Percentiles rank a stretch among this genome's conserved stretches.
phyloP scores from a whole-genome alignment of 192 early-diverging fungal species.

The Backusella psychrophila region DNA sequence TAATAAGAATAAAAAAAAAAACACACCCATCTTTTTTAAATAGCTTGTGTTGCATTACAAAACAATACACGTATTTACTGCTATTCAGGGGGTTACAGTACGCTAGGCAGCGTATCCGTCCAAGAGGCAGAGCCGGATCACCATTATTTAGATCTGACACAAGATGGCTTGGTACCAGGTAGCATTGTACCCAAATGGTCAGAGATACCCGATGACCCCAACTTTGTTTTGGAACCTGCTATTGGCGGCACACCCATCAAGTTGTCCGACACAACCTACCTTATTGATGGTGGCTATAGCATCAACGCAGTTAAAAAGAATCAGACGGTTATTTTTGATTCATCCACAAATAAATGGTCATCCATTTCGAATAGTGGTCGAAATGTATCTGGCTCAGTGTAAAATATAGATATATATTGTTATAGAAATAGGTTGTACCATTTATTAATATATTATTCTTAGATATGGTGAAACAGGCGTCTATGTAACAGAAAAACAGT shows the following conservation, averaged over 20 bases:
- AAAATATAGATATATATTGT: background rate
- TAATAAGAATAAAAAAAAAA: background rate
- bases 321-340: background rate
- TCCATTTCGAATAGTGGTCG: background rate
- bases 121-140: background rate
- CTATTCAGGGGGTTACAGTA: background rate
- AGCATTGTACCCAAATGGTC: background rate
- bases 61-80: slow-evolving; percentile 1
- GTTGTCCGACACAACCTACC: background rate
- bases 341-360: background rate
- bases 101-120: background rate
- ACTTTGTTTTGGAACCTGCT: background rate
- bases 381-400: background rate
- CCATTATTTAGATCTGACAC: slow-evolving; percentile 3
- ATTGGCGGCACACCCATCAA: background rate
- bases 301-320: background rate
- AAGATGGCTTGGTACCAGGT: background rate
- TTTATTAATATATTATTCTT: background rate
- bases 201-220: background rate
- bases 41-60: background rate
- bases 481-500: background rate
- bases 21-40: background rate
- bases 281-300: slow-evolving; percentile 1
- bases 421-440: too few species aligned
- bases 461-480: slow-evolving; percentile 1